Evolutionary conservation across 805 yeast species (phyloP).

Genomic region (Wickerhamiella kurtzmanii): DNA sequence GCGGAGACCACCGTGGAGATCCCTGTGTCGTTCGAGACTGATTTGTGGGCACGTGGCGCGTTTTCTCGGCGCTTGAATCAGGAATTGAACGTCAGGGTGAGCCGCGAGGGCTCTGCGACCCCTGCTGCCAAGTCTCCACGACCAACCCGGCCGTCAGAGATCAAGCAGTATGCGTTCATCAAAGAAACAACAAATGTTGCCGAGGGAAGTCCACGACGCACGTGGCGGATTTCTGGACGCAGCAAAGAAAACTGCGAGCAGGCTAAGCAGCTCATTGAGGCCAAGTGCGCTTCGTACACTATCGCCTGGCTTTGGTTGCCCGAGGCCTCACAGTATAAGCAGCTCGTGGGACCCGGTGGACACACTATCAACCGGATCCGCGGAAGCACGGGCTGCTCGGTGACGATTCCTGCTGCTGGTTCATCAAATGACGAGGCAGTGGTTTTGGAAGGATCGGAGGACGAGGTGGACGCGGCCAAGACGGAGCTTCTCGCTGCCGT

Average conservation of each 20-base stretch:
- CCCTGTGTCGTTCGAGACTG: conserved; percentile 45
- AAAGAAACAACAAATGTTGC: conserved; percentile 25
- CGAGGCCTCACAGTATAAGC: conserved; percentile 39
- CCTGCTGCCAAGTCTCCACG: not conserved
- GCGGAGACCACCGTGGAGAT: conserved; percentile 29
- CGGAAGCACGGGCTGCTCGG: conserved; percentile 30
- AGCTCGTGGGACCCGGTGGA: conserved; percentile 68
- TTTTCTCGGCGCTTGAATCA: conserved; percentile 40
- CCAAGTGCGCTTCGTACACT: conserved; percentile 6
- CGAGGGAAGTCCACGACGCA: conserved; percentile 22
- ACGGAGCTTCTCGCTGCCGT: conserved; percentile 5
- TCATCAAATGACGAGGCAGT: conserved; percentile 3
- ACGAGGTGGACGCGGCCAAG: conserved; percentile 11
- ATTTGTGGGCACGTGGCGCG: conserved; percentile 55
- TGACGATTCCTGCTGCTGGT: conserved; percentile 12
- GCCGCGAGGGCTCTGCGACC: not conserved
- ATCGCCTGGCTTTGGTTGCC: conserved; percentile 53
- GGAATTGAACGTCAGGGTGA: conserved; percentile 43
- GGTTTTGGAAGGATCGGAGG: conserved; percentile 6
- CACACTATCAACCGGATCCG: conserved; percentile 49
- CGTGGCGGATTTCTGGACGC: conserved; percentile 51
- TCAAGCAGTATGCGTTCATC: conserved; percentile 26
- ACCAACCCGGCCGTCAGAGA: conserved; percentile 24
- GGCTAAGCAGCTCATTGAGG: conserved; percentile 30
- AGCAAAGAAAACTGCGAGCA: conserved; percentile 36